Evolutionary conservation across 768 basidiomycete species (phyloP).

Genomic region (Steccherinum ochraceum): DNA sequence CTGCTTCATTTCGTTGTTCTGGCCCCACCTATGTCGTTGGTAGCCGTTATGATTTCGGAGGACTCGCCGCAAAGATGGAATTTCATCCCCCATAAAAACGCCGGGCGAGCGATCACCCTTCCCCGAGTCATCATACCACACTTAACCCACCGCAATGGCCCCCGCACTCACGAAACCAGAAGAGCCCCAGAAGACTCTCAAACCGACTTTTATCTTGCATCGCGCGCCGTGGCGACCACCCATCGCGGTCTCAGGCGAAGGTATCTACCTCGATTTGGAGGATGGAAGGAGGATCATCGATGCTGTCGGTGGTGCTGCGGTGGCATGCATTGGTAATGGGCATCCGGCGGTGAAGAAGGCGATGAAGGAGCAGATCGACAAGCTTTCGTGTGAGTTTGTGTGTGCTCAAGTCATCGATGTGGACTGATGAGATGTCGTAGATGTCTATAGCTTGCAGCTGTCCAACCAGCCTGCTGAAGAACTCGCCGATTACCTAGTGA

Average conservation of each 20-base stretch:
- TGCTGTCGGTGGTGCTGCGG: slow-evolving; percentile 82
- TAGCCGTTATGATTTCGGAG: no score
- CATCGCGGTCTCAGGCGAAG: slow-evolving; percentile 57
- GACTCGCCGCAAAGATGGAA: no score
- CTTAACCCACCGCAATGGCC: no score
- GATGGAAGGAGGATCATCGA: slow-evolving; percentile 69
- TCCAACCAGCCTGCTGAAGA: slow-evolving; percentile 78
- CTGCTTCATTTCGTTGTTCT: no score
- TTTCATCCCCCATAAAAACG: no score
- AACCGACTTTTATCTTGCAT: slow-evolving; percentile 23
- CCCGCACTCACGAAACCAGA: not conserved
- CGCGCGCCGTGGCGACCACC: slow-evolving; percentile 72
- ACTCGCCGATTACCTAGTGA: slow-evolving; percentile 60
- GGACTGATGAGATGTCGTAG: slow-evolving; percentile 28
- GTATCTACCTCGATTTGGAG: slow-evolving; percentile 66
- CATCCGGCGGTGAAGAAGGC: slow-evolving; percentile 69
- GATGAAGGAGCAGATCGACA: slow-evolving; percentile 75
- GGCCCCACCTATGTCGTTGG: no score
- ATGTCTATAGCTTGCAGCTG: slow-evolving; percentile 84
- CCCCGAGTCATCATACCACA: no score
- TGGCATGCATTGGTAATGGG: slow-evolving; percentile 68
- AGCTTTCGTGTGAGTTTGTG: slow-evolving; percentile 56
- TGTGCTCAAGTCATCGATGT: slow-evolving; percentile 1
- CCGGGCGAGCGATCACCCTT: no score
- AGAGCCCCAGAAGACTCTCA: slow-evolving; percentile 3